These are phyloP conservation scores for Cyberlindnera mrakii DNA, from an alignment of 805 yeast genomes.

Conservation along the genomic window DNA sequence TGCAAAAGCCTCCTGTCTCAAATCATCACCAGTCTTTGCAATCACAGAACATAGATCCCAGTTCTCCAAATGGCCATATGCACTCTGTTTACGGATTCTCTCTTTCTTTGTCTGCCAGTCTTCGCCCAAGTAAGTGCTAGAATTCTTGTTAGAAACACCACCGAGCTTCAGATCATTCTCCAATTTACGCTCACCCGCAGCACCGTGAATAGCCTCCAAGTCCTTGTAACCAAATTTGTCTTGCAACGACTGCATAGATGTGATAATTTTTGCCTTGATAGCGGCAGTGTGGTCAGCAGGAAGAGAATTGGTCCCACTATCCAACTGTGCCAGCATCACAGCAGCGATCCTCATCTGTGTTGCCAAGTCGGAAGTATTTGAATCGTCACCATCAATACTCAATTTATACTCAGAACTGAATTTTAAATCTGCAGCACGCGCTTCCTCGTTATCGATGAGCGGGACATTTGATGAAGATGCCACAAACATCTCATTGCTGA, in stretches of 20 bases:
- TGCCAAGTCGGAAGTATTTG: slow-evolving; percentile 43
- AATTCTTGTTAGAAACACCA: slow-evolving; percentile 43
- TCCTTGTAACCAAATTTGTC: slow-evolving; percentile 53
- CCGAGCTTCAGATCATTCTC: slow-evolving; percentile 90
- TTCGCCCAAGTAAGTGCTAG: slow-evolving; percentile 68
- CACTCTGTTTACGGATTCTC: slow-evolving; percentile 71
- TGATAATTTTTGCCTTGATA: slow-evolving; percentile 62
- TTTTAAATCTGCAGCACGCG: slow-evolving; percentile 31
- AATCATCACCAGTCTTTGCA: slow-evolving; percentile 92
- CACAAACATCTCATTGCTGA: slow-evolving; percentile 34
- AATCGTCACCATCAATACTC: slow-evolving; percentile 10
- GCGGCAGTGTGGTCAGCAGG: slow-evolving; percentile 56
- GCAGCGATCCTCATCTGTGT: slow-evolving; percentile 96
- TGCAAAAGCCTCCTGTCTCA: slow-evolving; percentile 97
- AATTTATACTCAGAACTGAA: slow-evolving; percentile 29
- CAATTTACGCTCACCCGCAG: slow-evolving; percentile 84
- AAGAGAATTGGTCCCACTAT: slow-evolving; percentile 47
- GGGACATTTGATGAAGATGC: slow-evolving; percentile 36
- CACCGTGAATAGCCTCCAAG: slow-evolving; percentile 49
- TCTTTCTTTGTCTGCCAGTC: slow-evolving; percentile 85
- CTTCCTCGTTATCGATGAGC: slow-evolving; percentile 27
- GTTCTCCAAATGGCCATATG: slow-evolving; percentile 78
- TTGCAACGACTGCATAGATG: slow-evolving; percentile 72
- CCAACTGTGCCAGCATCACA: slow-evolving; percentile 87
- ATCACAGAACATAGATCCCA: slow-evolving; percentile 97